These are phyloP conservation scores for Podosphaera fusca DNA, from an alignment of 2,329 filamentous ascomycete species.

Conservation along the genomic window DNA sequence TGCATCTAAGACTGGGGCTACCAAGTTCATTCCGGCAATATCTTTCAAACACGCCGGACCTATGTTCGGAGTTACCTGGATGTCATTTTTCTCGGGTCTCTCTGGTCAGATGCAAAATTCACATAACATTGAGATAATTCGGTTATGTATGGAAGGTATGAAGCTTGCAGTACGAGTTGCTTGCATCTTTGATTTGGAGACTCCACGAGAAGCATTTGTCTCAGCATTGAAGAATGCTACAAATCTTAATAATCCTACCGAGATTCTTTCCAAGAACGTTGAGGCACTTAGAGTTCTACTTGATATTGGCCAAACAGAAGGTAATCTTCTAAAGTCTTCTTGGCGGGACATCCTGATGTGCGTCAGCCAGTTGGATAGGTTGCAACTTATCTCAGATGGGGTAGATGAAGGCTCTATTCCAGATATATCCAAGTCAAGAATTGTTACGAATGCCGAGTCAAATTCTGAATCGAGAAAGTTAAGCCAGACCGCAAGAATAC, in stretches of 20 bases:
- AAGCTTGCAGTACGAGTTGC: conserved; percentile 83
- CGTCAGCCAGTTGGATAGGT: conserved; percentile 81
- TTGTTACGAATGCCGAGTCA: conserved; percentile 32
- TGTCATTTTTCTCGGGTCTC: conserved; percentile 90
- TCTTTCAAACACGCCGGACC: conserved; percentile 88
- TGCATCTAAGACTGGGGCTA: conserved; percentile 36
- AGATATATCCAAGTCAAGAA: conserved; percentile 68
- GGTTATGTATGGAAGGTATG: conserved; percentile 82
- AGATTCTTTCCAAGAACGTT: conserved; percentile 89
- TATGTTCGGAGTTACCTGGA: conserved; percentile 98
- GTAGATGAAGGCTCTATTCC: conserved; percentile 83
- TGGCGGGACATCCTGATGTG: conserved; percentile 93
- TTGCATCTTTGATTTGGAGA: conserved; percentile 79
- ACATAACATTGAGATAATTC: conserved; percentile 79
- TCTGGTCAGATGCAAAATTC: conserved; percentile 86
- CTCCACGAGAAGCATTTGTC: conserved; percentile 86
- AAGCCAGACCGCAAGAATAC: conserved; percentile 29
- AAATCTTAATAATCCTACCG: conserved; percentile 82
- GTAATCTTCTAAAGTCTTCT: conserved; percentile 67
- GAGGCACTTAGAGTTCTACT: conserved; percentile 81
- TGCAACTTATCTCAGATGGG: conserved; percentile 85
- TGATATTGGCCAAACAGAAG: conserved; percentile 80
- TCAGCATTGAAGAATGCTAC: conserved; percentile 82
- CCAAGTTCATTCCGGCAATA: conserved; percentile 74
- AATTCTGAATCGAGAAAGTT: conserved; percentile 35